These are phyloP conservation scores for Stachybotrys elegans DNA, from an alignment of 2,329 filamentous ascomycete species.

Conservation along the genomic window DNA sequence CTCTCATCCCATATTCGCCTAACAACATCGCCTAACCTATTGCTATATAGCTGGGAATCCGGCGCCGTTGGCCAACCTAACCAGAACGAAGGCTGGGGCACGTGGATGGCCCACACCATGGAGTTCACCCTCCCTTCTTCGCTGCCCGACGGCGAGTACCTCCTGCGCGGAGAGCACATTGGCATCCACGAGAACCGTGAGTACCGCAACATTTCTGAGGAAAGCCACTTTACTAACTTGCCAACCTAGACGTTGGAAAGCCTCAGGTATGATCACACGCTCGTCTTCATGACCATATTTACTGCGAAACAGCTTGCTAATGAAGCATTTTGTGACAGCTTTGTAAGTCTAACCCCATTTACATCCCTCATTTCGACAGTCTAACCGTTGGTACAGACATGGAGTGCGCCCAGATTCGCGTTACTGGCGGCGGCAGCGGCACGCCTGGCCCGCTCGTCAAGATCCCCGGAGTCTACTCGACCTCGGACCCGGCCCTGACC, in stretches of 20 bases:
- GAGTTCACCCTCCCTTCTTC: constrained; percentile 36
- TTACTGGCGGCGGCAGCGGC: constrained; percentile 8
- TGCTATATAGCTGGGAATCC: constrained; percentile 15
- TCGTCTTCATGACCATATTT: constrained; percentile 20
- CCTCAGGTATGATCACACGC: constrained; percentile 21
- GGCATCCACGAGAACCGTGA: constrained; percentile 31
- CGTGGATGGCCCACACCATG: constrained; percentile 33
- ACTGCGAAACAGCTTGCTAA: background rate
- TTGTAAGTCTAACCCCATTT: background rate
- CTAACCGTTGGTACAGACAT: constrained; percentile 2
- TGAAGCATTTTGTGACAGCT: background rate
- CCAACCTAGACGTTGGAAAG: constrained; percentile 18
- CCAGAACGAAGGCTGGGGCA: constrained; percentile 19
- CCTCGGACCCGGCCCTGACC: constrained; percentile 15
- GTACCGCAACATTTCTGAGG: background rate
- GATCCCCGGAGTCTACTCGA: constrained; percentile 27
- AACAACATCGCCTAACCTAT: background rate
- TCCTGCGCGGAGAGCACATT: constrained; percentile 40
- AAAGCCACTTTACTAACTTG: background rate
- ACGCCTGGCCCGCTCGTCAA: constrained; percentile 6
- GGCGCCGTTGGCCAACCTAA: constrained; percentile 21
- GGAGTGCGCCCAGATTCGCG: constrained; percentile 12
- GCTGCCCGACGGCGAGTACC: constrained; percentile 37
- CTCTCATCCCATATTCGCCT: background rate
- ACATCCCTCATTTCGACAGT: background rate